Conservation (phyloP, 2,329 filamentous ascomycete species). For the Hypoxylon sp. region DNA sequence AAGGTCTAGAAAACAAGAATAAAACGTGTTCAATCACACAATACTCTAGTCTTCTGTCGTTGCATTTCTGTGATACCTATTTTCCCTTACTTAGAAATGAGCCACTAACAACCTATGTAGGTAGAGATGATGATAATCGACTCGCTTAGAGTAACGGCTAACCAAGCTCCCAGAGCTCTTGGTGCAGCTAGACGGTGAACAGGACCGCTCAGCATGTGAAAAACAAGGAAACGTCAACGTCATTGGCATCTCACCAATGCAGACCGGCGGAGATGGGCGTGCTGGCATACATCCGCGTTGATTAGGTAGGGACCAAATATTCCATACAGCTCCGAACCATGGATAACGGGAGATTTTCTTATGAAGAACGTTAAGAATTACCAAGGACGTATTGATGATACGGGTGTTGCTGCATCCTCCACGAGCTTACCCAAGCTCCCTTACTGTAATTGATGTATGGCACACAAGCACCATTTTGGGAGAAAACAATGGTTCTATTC, state of each 20-base stretch:
- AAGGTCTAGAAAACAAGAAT: conserved; percentile 48
- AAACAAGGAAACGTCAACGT: conserved; percentile 20
- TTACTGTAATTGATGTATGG: conserved; percentile 31
- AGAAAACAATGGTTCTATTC: conserved; percentile 4
- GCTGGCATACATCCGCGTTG: conserved; percentile 29
- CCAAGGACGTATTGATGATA: conserved; percentile 15
- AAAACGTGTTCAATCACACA: conserved; percentile 39
- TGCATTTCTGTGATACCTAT: conserved; percentile 17
- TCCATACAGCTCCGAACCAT: conserved; percentile 25
- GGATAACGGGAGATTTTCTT: conserved; percentile 22
- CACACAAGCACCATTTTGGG: not conserved
- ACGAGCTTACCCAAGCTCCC: conserved; percentile 12
- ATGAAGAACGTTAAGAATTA: conserved; percentile 8
- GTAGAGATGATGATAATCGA: conserved; percentile 16
- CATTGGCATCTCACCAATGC: conserved; percentile 30
- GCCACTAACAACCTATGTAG: conserved; percentile 6
- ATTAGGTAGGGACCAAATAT: conserved; percentile 13
- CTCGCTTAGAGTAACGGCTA: conserved; percentile 11
- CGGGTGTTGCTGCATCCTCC: conserved; percentile 14
- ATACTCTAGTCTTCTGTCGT: conserved; percentile 11
- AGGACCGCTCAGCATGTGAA: conserved; percentile 29
- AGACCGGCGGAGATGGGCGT: conserved; percentile 31
- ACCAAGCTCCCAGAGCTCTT: conserved; percentile 17
- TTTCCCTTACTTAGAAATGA: conserved; percentile 9
- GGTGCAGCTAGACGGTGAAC: conserved; percentile 12